Conservation (phyloP, 352 stramenopile genomes). For the Elongisporangium prolatum region DNA sequence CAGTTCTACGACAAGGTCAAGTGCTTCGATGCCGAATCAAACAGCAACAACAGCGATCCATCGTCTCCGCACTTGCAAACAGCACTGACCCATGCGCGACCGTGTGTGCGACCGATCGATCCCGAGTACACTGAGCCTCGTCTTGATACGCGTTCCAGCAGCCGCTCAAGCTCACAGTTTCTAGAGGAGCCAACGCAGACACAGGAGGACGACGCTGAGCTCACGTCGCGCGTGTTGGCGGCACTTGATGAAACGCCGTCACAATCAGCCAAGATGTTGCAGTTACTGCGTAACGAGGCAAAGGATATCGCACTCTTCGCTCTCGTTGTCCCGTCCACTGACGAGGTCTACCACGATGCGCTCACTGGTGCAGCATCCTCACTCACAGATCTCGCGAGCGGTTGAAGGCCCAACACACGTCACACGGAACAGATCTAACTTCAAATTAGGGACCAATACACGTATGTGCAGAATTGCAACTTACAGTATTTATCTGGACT, state of each 20-base stretch:
- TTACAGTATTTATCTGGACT: too few relatives aligned
- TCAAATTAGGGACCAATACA: background rate
- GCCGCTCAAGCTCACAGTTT: constrained; percentile 26
- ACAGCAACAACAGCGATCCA: background rate
- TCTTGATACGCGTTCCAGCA: constrained; percentile 20
- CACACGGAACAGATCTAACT: background rate
- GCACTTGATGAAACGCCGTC: constrained; percentile 38
- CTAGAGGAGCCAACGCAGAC: constrained; percentile 3
- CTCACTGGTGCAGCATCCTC: background rate
- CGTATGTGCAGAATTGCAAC: background rate
- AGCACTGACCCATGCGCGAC: constrained; percentile 42
- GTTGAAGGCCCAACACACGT: background rate
- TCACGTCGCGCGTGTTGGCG: constrained; percentile 51
- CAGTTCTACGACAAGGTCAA: constrained; percentile 59
- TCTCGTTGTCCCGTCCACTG: background rate
- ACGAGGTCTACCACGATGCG: constrained; percentile 1
- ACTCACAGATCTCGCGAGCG: background rate
- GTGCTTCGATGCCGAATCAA: constrained; percentile 4
- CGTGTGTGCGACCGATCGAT: constrained; percentile 59
- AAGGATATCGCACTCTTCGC: background rate
- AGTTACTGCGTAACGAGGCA: background rate
- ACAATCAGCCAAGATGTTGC: constrained; percentile 1
- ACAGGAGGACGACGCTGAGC: constrained; percentile 47
- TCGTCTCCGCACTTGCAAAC: constrained; percentile 31
- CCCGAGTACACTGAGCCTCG: constrained; percentile 7